phyloP scores from a whole-genome alignment of 169 alveolate genomes.

The Cryptosporidium bovis region DNA sequence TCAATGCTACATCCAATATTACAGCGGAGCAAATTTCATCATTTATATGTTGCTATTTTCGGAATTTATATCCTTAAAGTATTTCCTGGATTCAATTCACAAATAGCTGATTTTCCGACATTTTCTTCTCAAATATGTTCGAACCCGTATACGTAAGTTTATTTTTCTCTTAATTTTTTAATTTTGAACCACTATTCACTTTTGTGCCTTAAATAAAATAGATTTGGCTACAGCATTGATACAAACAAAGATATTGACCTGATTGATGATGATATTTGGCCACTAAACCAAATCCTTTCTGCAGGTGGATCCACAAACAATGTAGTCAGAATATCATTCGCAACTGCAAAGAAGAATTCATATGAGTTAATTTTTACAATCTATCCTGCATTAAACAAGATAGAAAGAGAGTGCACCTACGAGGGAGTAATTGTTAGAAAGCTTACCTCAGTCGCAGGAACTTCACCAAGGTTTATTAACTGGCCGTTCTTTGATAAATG shows the following conservation, averaged over 20 bases:
- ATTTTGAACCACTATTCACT: not conserved
- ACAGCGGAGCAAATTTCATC: no score
- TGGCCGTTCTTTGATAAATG: constrained; percentile 68
- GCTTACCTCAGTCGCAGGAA: constrained; percentile 21
- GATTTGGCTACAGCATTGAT: constrained; percentile 18
- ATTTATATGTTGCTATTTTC: no score
- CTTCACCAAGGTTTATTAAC: constrained; percentile 46
- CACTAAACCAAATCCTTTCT: constrained; percentile 57
- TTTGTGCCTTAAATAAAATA: not conserved
- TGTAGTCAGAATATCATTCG: constrained; percentile 26
- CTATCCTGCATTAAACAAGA: not conserved
- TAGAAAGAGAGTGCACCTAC: constrained; percentile 26
- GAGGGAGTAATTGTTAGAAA: constrained; percentile 44
- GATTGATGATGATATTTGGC: constrained; percentile 73
- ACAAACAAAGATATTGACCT: not conserved
- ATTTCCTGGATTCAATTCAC: not conserved
- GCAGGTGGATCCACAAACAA: constrained; percentile 35
- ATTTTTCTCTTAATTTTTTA: not conserved
- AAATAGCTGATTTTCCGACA: constrained; percentile 37
- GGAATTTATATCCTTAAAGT: not conserved
- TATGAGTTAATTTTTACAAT: constrained; percentile 32
- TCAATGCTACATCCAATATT: no score
- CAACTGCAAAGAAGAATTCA: constrained; percentile 57
- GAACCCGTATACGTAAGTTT: constrained; percentile 70
- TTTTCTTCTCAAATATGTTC: constrained; percentile 2